Base-by-base conservation (phyloP, 2,329 filamentous ascomycete genomes). In the Ceratocystiopsis minuta region DNA sequence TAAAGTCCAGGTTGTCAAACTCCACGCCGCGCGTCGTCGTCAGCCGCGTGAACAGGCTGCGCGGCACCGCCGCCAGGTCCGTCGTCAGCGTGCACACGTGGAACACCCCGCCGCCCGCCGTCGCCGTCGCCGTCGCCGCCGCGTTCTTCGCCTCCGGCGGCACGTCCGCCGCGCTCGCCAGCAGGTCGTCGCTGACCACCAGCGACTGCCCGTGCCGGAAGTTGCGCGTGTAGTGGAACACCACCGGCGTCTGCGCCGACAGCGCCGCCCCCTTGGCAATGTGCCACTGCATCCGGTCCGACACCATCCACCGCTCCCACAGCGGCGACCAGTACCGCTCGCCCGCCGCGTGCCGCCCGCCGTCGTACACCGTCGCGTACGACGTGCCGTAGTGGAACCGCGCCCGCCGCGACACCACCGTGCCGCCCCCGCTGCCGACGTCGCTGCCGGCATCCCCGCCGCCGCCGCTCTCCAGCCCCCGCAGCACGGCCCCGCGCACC, bases 201-300 rank as follows among this genome's bases (percentile, higher is more conserved):
- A 86, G 68, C 0, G 78, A 81, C 57, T 87, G 82, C 0, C 79
- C 78, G 0, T 80, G 80, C 1, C 80, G 73, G 61, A 88, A 88
- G 58, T 87, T 88, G 46, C 82, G 77, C 3, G 82, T 87, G 60
- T 87, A 88, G 63, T 87, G 81, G 60, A 88, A 87, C 2, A 79
- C 80, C 45, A 87, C 78, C 0, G 82, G 81, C 1, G 72, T 67
- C 1, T 75, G 63, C n/a, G 81, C 77, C 9, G 79, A 85, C 34
- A 87, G 70, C 34, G 80, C 72, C 50, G 84, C 80, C 44, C 79
- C 80, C 69, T 84, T 85, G 46, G 75, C 72, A 54, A 86, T 83
- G 57, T 86, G 80, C 82, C 82, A 87, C 59, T 85, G 79, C 80
- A 88, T 86, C 38, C 81, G 68, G 56, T 87, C 79, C 37, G 71